These are phyloP conservation scores for Coccomyxa sp. DNA, from an alignment of 139 green algal genomes.

Conservation along the genomic window DNA sequence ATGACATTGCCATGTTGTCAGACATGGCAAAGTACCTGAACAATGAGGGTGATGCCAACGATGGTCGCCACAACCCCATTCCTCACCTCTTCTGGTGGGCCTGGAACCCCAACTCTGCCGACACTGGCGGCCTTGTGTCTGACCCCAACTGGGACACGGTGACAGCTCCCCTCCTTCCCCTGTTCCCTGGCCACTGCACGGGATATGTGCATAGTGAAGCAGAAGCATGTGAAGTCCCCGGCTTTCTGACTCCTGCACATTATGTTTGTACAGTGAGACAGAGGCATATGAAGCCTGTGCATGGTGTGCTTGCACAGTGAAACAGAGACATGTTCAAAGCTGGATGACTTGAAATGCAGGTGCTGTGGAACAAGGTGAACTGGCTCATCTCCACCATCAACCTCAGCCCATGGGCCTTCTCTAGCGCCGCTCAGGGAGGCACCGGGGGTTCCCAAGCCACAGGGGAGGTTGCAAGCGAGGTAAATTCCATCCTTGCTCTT, in stretches of 20 bases:
- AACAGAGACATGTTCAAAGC: not conserved
- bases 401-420: not conserved
- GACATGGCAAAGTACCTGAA: conserved; percentile 5
- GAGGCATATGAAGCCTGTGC: not conserved
- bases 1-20: not conserved
- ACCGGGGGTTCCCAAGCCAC: no score
- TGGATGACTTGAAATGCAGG: not conserved
- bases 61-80: not conserved
- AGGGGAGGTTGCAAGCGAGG: no score
- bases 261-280: not conserved
- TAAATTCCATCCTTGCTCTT: no score
- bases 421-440: no score
- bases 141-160: conserved; percentile 1
- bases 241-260: not conserved
- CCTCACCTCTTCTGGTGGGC: not conserved
- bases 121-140: conserved; percentile 41
- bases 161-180: not conserved
- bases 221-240: not conserved
- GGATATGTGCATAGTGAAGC: not conserved
- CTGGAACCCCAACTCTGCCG: conserved; percentile 47
- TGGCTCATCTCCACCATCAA: not conserved
- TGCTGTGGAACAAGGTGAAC: not conserved
- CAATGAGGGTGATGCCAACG: not conserved
- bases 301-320: not conserved
- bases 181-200: not conserved